Conservation (phyloP, 2,329 filamentous ascomycete species). For the Corynespora cassiicola region DNA sequence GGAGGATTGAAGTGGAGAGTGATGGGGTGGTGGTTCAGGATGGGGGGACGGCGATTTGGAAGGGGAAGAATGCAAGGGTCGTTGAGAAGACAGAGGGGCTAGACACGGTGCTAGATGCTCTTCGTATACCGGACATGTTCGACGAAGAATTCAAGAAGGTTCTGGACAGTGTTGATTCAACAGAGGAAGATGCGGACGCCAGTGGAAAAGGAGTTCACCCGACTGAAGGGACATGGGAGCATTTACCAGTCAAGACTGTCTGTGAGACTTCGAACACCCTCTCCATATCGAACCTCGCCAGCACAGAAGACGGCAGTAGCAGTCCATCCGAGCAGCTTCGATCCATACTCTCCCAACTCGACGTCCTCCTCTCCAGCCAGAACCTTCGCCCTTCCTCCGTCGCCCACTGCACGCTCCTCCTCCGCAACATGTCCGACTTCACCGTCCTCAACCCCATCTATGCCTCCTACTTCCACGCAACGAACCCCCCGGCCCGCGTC, state of each 20-base stretch:
- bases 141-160: conserved; percentile 66
- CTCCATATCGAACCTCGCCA: background rate
- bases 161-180: too few species aligned
- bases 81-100: conserved; percentile 50
- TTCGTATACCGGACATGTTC: conserved; percentile 69
- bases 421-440: conserved; percentile 84
- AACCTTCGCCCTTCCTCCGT: conserved; percentile 33
- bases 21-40: conserved; percentile 69
- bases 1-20: conserved; percentile 68
- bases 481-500: conserved; percentile 85
- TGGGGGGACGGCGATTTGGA: conserved; percentile 79
- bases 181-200: too few species aligned
- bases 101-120: conserved; percentile 25
- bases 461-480: conserved; percentile 72
- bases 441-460: conserved; percentile 77
- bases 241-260: too few species aligned
- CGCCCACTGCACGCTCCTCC: conserved; percentile 65
- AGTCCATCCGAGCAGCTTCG: conserved; percentile 39
- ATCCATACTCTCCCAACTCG: conserved; percentile 47
- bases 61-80: conserved; percentile 64
- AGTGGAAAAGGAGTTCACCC: too few species aligned
- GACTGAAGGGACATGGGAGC: too few species aligned
- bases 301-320: too few species aligned
- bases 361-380: conserved; percentile 28
- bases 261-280: background rate